Conservation (phyloP, 495 filamentous ascomycete species). For the Penicillium bialowiezense region DNA sequence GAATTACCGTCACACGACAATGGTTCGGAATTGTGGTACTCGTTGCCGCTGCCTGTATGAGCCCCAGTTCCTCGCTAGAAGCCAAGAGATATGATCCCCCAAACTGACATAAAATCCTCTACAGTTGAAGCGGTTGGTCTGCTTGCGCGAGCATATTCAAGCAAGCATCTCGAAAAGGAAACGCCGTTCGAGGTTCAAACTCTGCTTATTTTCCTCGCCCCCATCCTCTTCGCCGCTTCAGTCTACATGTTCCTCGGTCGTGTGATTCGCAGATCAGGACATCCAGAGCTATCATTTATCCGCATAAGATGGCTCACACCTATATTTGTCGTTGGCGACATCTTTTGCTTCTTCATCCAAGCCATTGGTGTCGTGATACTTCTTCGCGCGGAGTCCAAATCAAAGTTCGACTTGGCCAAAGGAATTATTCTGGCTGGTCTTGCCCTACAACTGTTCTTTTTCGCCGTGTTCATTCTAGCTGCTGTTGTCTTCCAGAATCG, state of each 20-base stretch:
- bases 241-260: constrained; percentile 64
- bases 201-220: constrained; percentile 8
- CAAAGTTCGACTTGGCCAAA: constrained; percentile 18
- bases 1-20: constrained; percentile 1
- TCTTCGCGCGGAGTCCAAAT: constrained; percentile 3
- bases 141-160: not conserved
- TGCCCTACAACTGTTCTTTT: constrained; percentile 58
- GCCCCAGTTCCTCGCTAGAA: not conserved
- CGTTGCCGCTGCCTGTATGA: constrained; percentile 5
- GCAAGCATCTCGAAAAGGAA: not conserved
- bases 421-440: constrained; percentile 57
- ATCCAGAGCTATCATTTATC: constrained; percentile 9
- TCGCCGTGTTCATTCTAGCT: constrained; percentile 49
- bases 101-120: not conserved
- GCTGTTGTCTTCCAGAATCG: constrained; percentile 39
- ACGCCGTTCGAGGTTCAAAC: constrained; percentile 7
- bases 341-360: constrained; percentile 60
- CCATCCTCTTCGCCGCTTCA: constrained; percentile 51
- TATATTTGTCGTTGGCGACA: constrained; percentile 60
- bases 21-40: constrained; percentile 9
- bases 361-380: constrained; percentile 41
- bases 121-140: constrained; percentile 9
- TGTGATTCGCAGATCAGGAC: constrained; percentile 52
- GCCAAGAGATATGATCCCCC: not conserved
- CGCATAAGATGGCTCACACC: constrained; percentile 49